Conservation (phyloP, 2,329 filamentous ascomycete species). For the Plenodomus biglobosus region DNA sequence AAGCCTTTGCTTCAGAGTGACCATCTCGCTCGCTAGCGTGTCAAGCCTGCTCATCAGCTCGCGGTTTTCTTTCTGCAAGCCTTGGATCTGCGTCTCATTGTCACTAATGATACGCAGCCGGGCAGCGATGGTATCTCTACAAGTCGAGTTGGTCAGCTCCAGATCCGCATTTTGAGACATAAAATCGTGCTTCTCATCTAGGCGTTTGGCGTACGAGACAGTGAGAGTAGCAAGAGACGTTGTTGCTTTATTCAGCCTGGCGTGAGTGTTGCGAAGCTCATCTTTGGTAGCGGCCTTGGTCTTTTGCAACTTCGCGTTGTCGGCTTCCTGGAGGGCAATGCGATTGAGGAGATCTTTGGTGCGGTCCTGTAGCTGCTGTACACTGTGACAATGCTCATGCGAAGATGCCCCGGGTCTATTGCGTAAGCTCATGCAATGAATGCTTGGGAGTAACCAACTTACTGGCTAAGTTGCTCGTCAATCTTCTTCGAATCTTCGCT, state of each 20-base stretch:
- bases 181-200: not conserved
- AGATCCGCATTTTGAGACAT: not conserved
- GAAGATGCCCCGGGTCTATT: not conserved
- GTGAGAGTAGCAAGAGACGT: not conserved
- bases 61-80: not conserved
- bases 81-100: not conserved
- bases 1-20: not conserved
- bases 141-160: not conserved
- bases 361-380: not conserved
- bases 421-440: not conserved
- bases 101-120: not conserved
- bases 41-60: not conserved
- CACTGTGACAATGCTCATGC: not conserved
- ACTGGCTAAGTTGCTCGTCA: not conserved
- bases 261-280: not conserved
- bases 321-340: not conserved
- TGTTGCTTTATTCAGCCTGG: not conserved
- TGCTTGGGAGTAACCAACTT: not conserved
- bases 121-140: not conserved
- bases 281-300: not conserved
- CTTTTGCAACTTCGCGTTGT: not conserved
- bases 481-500: not conserved
- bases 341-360: not conserved
- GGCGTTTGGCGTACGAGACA: not conserved
- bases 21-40: not conserved